Percentiles rank a stretch among this genome's conserved stretches.
These are phyloP conservation scores for Letharia lupina DNA, from an alignment of 495 filamentous ascomycete genomes.

Conservation along the genomic window DNA sequence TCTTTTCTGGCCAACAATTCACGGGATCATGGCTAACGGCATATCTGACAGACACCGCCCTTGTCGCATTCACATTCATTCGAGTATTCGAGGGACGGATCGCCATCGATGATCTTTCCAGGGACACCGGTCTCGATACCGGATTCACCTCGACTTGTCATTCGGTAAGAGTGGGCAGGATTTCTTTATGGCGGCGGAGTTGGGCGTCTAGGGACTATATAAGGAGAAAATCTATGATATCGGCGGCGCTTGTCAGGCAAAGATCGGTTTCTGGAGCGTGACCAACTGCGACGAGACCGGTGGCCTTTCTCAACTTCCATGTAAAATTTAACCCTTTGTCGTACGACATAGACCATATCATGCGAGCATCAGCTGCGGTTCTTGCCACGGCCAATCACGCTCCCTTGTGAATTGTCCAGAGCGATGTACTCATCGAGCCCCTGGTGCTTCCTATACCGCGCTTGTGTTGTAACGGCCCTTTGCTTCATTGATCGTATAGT, in stretches of 20 bases:
- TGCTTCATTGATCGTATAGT: background rate
- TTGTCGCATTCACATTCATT: slow-evolving; percentile 75
- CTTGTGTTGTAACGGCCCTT: background rate
- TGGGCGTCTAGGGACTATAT: background rate
- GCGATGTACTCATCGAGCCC: background rate
- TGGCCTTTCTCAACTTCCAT: background rate
- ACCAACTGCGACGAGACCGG: background rate
- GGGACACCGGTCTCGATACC: slow-evolving; percentile 62
- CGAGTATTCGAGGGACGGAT: slow-evolving; percentile 61
- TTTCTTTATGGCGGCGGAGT: background rate
- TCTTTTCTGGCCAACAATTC: slow-evolving; percentile 10
- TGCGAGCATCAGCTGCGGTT: background rate
- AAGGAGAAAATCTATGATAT: background rate
- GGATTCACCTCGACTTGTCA: slow-evolving; percentile 46
- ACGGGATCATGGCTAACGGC: slow-evolving; percentile 22
- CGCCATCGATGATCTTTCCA: slow-evolving; percentile 54
- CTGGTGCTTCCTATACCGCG: background rate
- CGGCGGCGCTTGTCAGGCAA: background rate
- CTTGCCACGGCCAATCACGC: background rate
- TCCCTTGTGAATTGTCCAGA: background rate
- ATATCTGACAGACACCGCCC: slow-evolving; percentile 65
- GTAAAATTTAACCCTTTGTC: slow-evolving; percentile 1
- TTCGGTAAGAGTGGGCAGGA: slow-evolving; percentile 9
- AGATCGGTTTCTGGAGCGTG: background rate
- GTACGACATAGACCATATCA: background rate